These are phyloP conservation scores for Tylopilus plumbeoviolaceoides DNA, from an alignment of 768 basidiomycete species.

Conservation along the genomic window DNA sequence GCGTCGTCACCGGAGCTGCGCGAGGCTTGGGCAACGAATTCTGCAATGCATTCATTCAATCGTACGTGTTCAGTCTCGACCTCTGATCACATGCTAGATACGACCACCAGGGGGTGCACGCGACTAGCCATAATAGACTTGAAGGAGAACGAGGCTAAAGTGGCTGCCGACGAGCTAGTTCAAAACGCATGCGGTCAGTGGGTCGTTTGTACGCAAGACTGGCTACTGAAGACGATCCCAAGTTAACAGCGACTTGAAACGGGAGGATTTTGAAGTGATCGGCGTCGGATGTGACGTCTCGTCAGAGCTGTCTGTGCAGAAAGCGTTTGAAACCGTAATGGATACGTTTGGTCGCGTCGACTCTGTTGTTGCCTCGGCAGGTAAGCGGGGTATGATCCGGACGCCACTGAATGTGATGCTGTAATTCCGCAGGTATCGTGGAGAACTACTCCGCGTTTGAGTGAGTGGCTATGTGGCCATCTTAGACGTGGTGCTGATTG, in stretches of 20 bases:
- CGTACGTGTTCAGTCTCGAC: constrained; percentile 39
- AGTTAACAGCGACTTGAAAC: constrained; percentile 53
- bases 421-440: constrained; percentile 56
- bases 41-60: constrained; percentile 84
- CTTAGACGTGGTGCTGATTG: neutral
- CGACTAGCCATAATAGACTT: constrained; percentile 80
- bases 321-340: constrained; percentile 61
- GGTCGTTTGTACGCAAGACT: constrained; percentile 19
- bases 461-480: constrained; percentile 49
- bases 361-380: constrained; percentile 85
- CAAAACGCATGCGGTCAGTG: constrained; percentile 47
- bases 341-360: constrained; percentile 71
- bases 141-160: constrained; percentile 60
- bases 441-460: constrained; percentile 88
- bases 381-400: constrained; percentile 36
- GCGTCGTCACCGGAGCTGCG: constrained; percentile 90
- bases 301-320: constrained; percentile 72
- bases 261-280: constrained; percentile 58
- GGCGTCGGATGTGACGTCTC: constrained; percentile 88
- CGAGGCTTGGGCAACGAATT: constrained; percentile 89
- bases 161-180: constrained; percentile 66
- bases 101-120: constrained; percentile 64
- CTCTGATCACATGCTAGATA: constrained; percentile 1
- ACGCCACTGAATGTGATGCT: neutral
- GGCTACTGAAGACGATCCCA: constrained; percentile 30